Base-by-base conservation (phyloP, 83 land plant genomes). In the Picea mariana region DNA sequence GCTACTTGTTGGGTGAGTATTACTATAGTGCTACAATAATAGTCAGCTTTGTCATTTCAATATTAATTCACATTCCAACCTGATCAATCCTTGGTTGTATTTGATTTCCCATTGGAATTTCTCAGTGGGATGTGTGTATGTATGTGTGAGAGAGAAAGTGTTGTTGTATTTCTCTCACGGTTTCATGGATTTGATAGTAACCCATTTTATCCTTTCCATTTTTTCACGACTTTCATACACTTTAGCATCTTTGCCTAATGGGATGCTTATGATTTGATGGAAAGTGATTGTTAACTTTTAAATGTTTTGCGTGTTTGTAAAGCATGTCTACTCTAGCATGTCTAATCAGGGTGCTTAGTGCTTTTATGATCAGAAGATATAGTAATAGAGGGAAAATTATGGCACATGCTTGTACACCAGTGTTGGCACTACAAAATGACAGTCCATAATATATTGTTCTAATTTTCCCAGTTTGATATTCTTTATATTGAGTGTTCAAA, bases 1-100 rank as follows among this genome's bases (percentile, higher is more conserved):
- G 61, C 82, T 94, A 75, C 47, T 90, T 76, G 78, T 65, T 42
- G 92, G 95, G 93, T 92, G 68, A 85, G 91, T 79, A 60, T 58
- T 62, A 34, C 21, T 52, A 44, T 16, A 5, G 38, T 16, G 7
- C 34, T 42, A 38, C 20, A 17, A 40, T 71, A 34, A 38, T 9
- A 71, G 40, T n/a, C 6, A 0, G 34, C 0, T 40, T 20, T 38
- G 3, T 11, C 0, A 71, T 72, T 72, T 20, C 44, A 15, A 72
- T 55, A 42, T 20, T 72, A 18, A 20, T 20, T 42, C 7, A 42
- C 23, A 72, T 72, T 72, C 76, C 21, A 9, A 72, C 2, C 52
- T 44, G 20, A 42, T 72, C n/a, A 9, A 6, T 42, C 52, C 52
- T 16, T 72, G 18, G 47, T 40, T 18, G 76, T 44, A 8, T 72